These are phyloP conservation scores for Phaeoacremonium minimum DNA, from an alignment of 2,329 filamentous ascomycete species.

Conservation along the genomic window DNA sequence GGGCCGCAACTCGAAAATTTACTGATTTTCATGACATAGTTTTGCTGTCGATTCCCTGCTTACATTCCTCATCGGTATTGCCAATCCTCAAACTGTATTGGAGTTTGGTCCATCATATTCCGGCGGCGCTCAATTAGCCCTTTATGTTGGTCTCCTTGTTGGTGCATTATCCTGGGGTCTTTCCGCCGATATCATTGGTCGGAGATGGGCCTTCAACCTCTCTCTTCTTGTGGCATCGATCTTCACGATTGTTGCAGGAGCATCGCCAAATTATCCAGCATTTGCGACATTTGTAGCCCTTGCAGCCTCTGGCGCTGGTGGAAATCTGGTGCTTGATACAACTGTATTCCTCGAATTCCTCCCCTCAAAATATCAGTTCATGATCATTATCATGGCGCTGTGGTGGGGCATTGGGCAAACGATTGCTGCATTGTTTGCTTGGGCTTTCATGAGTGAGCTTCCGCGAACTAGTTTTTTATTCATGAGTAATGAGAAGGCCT, in stretches of 20 bases:
- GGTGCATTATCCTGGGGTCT: slow-evolving; percentile 67
- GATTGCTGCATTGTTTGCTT: slow-evolving; percentile 42
- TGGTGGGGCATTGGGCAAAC: too few relatives aligned
- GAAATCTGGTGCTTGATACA: slow-evolving; percentile 59
- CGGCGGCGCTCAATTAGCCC: slow-evolving; percentile 50
- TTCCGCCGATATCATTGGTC: slow-evolving; percentile 62
- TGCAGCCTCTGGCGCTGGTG: slow-evolving; percentile 60
- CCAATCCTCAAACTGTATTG: slow-evolving; percentile 50
- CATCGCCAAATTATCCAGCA: slow-evolving; percentile 61
- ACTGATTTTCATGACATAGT: too few relatives aligned
- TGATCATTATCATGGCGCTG: too few relatives aligned
- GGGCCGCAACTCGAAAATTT: too few relatives aligned
- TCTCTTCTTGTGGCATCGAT: slow-evolving; percentile 59
- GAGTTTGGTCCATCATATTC: slow-evolving; percentile 56
- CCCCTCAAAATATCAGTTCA: too few relatives aligned
- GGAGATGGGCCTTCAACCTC: slow-evolving; percentile 65
- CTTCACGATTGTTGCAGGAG: slow-evolving; percentile 57
- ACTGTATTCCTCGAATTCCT: too few relatives aligned
- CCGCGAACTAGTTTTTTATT: not conserved
- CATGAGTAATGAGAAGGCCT: too few relatives aligned
- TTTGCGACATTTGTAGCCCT: slow-evolving; percentile 61
- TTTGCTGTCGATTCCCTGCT: slow-evolving; percentile 44
- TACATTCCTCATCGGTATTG: slow-evolving; percentile 56
- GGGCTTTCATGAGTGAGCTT: slow-evolving; percentile 39
- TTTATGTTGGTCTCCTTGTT: slow-evolving; percentile 50